Conservation (phyloP, 768 basidiomycete species). For the Suillus alpinus region DNA sequence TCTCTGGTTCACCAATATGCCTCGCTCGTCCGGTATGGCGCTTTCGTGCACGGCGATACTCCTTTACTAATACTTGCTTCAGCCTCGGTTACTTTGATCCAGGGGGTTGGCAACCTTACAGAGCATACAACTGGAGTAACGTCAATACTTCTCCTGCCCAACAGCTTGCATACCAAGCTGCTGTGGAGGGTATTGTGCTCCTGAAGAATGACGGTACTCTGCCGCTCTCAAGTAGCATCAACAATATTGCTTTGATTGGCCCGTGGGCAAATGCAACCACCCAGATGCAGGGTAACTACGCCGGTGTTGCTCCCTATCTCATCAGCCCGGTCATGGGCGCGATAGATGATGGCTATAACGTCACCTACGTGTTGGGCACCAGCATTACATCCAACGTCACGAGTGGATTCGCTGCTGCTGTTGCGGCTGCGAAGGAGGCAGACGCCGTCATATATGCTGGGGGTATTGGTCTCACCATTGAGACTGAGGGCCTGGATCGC, state of each 20-base stretch:
- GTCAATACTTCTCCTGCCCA: constrained; percentile 48
- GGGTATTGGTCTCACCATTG: constrained; percentile 50
- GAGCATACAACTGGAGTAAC: constrained; percentile 46
- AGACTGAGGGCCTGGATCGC: constrained; percentile 48
- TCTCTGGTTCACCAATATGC: constrained; percentile 48
- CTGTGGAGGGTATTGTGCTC: constrained; percentile 53
- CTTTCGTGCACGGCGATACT: too few species aligned
- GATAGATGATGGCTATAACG: constrained; percentile 43
- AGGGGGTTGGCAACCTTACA: constrained; percentile 45
- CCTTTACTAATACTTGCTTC: background rate
- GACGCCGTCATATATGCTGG: constrained; percentile 53
- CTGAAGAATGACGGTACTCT: constrained; percentile 64
- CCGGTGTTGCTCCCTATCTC: constrained; percentile 53
- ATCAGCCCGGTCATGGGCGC: constrained; percentile 52
- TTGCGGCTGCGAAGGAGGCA: constrained; percentile 46
- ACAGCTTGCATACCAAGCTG: constrained; percentile 47
- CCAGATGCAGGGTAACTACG: constrained; percentile 58
- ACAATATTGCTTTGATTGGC: constrained; percentile 56
- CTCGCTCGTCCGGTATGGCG: constrained; percentile 48
- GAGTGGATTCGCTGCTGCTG: constrained; percentile 47
- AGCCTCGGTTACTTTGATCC: constrained; percentile 62
- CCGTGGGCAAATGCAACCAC: constrained; percentile 56
- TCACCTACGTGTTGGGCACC: constrained; percentile 43
- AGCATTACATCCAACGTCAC: constrained; percentile 37
- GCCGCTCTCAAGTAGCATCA: constrained; percentile 44